Conservation (phyloP, 768 basidiomycete genomes). For the Cystobasidium tubakii region DNA sequence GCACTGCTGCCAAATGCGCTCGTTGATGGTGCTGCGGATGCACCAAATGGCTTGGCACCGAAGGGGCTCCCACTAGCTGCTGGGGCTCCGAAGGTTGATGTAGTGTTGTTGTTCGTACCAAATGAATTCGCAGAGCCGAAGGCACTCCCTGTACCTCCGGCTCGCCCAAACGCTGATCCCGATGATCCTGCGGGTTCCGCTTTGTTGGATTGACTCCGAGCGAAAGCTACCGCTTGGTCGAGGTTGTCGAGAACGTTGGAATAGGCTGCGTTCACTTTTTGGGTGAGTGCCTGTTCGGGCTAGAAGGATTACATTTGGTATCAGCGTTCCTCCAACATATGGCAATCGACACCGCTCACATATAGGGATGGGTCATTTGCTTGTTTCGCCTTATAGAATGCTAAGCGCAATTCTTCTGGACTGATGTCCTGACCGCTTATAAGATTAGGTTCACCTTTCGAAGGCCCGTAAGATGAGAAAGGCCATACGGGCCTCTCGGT, state of each 20-base stretch:
- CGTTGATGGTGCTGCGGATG: neutral
- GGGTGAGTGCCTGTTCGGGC: constrained; percentile 13
- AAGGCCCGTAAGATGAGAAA: constrained; percentile 29
- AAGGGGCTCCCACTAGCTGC: constrained; percentile 3
- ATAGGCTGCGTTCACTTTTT: constrained; percentile 32
- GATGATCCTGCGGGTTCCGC: neutral
- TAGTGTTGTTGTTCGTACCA: neutral
- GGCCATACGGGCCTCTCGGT: constrained; percentile 35
- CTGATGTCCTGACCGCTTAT: constrained; percentile 36
- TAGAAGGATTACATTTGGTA: neutral
- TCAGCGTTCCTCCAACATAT: neutral
- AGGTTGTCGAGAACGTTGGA: constrained; percentile 28
- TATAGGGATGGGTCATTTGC: constrained; percentile 14
- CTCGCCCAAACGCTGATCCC: constrained; percentile 7
- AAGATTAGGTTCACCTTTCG: constrained; percentile 33
- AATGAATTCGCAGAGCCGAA: constrained; percentile 13
- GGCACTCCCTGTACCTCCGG: neutral
- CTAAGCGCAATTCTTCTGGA: constrained; percentile 32
- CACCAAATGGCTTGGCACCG: constrained; percentile 22
- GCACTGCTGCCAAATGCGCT: constrained; percentile 1
- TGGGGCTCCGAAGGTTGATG: constrained; percentile 35
- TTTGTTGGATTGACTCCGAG: constrained; percentile 20
- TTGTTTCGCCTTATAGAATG: constrained; percentile 34
- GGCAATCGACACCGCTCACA: neutral
- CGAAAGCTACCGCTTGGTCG: constrained; percentile 30